Percentiles rank a stretch among this genome's conserved stretches.
These are phyloP conservation scores for Podaxis sp. DNA, from an alignment of 768 basidiomycete genomes.

Conservation along the genomic window DNA sequence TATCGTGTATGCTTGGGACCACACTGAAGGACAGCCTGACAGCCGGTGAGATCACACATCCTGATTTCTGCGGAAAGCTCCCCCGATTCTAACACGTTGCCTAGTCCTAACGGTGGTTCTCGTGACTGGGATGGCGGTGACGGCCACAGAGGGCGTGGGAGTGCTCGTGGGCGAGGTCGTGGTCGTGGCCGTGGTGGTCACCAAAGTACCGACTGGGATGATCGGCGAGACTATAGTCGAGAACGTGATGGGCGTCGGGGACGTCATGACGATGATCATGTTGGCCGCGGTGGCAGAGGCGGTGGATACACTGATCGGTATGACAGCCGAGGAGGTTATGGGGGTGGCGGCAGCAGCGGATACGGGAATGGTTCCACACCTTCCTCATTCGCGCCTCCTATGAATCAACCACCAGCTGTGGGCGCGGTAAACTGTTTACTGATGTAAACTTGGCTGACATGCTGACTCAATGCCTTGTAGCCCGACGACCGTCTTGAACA, in stretches of 20 bases:
- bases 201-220: conserved; percentile 21
- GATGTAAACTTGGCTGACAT: not conserved
- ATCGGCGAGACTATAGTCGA: conserved; percentile 40
- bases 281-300: conserved; percentile 22
- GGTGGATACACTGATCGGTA: conserved; percentile 44
- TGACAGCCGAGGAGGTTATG: conserved; percentile 34
- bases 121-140: conserved; percentile 47
- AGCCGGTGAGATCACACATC: conserved; percentile 14
- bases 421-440: conserved; percentile 17
- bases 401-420: conserved; percentile 22
- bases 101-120: conserved; percentile 28
- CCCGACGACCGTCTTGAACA: conserved; percentile 82
- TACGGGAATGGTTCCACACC: conserved; percentile 19
- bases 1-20: conserved; percentile 83
- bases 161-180: conserved; percentile 38
- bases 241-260: conserved; percentile 42
- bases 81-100: not conserved
- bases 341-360: conserved; percentile 25
- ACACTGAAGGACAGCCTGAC: conserved; percentile 34
- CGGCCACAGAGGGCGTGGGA: conserved; percentile 29
- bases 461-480: conserved; percentile 25
- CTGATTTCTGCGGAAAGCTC: not conserved
- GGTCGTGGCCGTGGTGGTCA: conserved; percentile 35
- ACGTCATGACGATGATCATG: conserved; percentile 36
- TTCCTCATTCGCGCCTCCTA: conserved; percentile 24